These are phyloP conservation scores for Micractinium sp. DNA, from an alignment of 139 green algal genomes.

Conservation along the genomic window DNA sequence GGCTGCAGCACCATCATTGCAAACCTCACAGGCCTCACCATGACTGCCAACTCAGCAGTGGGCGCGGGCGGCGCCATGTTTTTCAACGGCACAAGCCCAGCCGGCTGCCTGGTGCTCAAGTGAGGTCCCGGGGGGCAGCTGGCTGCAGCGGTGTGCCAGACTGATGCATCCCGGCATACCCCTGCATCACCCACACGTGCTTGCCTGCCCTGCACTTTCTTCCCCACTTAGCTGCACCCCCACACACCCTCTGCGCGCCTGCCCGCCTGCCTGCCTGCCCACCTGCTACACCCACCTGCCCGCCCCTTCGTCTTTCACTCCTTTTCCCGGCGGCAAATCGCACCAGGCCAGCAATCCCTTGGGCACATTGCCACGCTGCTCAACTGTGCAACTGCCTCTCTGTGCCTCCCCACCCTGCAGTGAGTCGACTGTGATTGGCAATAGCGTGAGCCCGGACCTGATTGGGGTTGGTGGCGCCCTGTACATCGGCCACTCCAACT, in stretches of 20 bases:
- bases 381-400: neutral
- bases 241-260: too few species aligned
- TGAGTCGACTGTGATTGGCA: neutral
- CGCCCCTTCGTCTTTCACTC: too few species aligned
- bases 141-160: too few species aligned
- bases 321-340: neutral
- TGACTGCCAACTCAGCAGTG: slow-evolving; percentile 21
- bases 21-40: neutral
- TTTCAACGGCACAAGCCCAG: neutral
- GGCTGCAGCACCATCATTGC: slow-evolving; percentile 3
- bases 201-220: too few species aligned
- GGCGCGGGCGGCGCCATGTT: slow-evolving; percentile 30
- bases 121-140: too few species aligned
- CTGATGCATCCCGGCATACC: too few species aligned
- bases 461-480: slow-evolving; percentile 29
- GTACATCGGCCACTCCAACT: slow-evolving; percentile 20
- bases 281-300: too few species aligned
- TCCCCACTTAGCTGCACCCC: too few species aligned
- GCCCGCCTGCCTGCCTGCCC: too few species aligned
- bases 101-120: neutral
- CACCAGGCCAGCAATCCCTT: neutral
- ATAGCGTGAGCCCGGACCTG: neutral
- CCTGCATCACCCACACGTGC: too few species aligned
- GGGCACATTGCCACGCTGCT: neutral
- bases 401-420: neutral